Percentiles rank a stretch among this genome's conserved stretches.
phyloP scores from a whole-genome alignment of 1,139 yeast species.

The Kluyveromyces marxianus region DNA sequence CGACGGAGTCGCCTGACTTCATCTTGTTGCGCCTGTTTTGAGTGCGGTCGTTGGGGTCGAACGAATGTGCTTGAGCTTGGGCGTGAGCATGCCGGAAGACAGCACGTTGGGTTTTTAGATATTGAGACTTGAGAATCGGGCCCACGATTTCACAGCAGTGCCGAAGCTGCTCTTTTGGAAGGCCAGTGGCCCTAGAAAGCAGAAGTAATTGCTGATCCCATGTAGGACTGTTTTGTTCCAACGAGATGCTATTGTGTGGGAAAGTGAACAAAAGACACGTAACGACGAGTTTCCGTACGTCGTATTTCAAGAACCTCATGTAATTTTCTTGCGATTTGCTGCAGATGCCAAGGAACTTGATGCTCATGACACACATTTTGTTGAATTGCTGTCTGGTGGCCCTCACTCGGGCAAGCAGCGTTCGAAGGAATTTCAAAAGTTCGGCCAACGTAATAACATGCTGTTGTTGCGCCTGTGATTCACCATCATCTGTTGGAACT shows the following conservation, averaged over 20 bases:
- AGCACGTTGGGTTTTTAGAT: constrained; percentile 9
- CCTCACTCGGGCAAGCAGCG: constrained; percentile 14
- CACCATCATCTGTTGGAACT: not conserved
- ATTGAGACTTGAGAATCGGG: constrained; percentile 12
- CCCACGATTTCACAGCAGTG: constrained; percentile 24
- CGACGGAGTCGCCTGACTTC: not conserved
- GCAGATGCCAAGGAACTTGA: constrained; percentile 20
- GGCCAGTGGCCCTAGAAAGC: constrained; percentile 1
- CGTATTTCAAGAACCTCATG: constrained; percentile 16
- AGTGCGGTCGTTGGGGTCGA: not conserved
- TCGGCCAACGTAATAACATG: not conserved
- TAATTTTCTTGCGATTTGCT: constrained; percentile 14
- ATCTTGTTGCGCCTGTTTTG: not conserved
- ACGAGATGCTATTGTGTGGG: not conserved
- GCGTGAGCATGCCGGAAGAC: constrained; percentile 7
- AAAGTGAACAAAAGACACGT: constrained; percentile 17
- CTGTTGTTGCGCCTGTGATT: not conserved
- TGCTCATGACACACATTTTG: constrained; percentile 19
- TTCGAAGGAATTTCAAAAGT: constrained; percentile 11
- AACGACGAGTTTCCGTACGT: constrained; percentile 18
- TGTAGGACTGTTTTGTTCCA: not conserved
- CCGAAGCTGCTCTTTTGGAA: constrained; percentile 13
- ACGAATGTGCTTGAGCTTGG: not conserved
- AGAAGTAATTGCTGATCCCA: not conserved
- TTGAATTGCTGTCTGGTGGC: constrained; percentile 19